Evolutionary conservation across 1,284 basidiomycete genomes (phyloP), one percentile per base, ranked within the genome.

Genomic region (Microbotryomycetes sp.): DNA sequence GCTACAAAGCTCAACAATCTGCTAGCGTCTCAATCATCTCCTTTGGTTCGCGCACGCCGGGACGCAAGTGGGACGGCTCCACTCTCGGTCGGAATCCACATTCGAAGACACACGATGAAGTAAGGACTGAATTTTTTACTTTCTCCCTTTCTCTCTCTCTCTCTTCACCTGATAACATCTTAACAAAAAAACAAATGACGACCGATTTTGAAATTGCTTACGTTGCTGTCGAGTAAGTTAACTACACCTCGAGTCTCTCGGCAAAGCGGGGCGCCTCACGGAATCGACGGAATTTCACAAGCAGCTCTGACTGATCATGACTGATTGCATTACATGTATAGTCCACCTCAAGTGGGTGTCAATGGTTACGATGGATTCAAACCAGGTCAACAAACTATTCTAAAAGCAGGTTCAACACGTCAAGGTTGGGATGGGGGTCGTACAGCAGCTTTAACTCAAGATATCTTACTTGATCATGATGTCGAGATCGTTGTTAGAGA

Each of bases 401-500:
- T 59, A 29, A 54, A 60, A 53, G 28, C 22, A 22, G 59, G 59
- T 32, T 32, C n/a, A 4, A 56, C 59, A 1, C 53, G 59, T 36
- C 47, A 55, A 7, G 59, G 59, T n/a, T 60, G 31, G 48, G 53
- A 55, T 9, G 59, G 59, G 31, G 52, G 36, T 19, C 9, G 36
- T 9, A 55, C 46, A 52, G 53, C 23, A 28, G 47, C 45, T 25
- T 54, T 54, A n/a, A 45, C 53, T 12, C 58, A 59, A 26, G 70
- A 71, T 49, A 60, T 68, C 23, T 29, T 66, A 29, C 58, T 68
- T 23, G 62, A 71, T 19, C 56, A 65, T 31, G 66, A 70, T 29
- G 62, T 70, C 4, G 47, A 55, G 54, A 64, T 74, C 36, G 50
- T 29, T 2, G 59, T 74, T 36, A 63, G 72, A 23, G 72, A 74